phyloP scores from a whole-genome alignment of 2,329 filamentous ascomycete genomes.

The Hymenoscyphus fraxineus region DNA sequence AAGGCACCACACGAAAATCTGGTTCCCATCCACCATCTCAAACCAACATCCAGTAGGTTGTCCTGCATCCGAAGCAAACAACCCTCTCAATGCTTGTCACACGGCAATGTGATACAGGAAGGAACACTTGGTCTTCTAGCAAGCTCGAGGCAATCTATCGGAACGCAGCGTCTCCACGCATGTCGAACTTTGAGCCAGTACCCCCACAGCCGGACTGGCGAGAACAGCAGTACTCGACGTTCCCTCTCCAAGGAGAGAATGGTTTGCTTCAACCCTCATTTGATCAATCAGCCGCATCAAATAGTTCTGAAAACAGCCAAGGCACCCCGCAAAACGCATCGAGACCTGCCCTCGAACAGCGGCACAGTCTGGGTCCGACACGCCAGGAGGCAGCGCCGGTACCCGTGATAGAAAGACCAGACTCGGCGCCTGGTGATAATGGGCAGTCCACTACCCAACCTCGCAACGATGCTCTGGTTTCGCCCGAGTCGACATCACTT shows the following conservation, averaged over 20 bases:
- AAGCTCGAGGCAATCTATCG: constrained; percentile 35
- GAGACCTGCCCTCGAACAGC: constrained; percentile 31
- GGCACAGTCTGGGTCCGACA: constrained; percentile 31
- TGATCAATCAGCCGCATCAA: constrained; percentile 28
- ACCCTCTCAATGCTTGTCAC: constrained; percentile 37
- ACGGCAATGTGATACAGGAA: constrained; percentile 37
- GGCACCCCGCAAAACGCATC: constrained; percentile 19
- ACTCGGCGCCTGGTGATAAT: constrained; percentile 32
- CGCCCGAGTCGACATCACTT: constrained; percentile 39
- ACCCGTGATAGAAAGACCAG: constrained; percentile 29
- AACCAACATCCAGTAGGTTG: constrained; percentile 19
- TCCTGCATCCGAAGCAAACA: constrained; percentile 24
- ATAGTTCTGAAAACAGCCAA: constrained; percentile 22
- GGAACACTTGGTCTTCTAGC: constrained; percentile 38
- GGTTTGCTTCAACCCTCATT: constrained; percentile 28
- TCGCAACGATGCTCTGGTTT: constrained; percentile 40
- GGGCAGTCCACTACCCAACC: constrained; percentile 31
- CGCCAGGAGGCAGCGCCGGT: constrained; percentile 25
- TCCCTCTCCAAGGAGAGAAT: constrained; percentile 31
- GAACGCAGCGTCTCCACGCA: constrained; percentile 36
- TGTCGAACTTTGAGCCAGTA: constrained; percentile 37
- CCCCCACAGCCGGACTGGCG: constrained; percentile 37
- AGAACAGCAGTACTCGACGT: constrained; percentile 36
- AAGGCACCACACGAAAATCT: constrained; percentile 6
- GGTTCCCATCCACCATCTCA: constrained; percentile 8